These are phyloP conservation scores for Collybiopsis luxurians DNA, from an alignment of 768 basidiomycete species.

Conservation along the genomic window DNA sequence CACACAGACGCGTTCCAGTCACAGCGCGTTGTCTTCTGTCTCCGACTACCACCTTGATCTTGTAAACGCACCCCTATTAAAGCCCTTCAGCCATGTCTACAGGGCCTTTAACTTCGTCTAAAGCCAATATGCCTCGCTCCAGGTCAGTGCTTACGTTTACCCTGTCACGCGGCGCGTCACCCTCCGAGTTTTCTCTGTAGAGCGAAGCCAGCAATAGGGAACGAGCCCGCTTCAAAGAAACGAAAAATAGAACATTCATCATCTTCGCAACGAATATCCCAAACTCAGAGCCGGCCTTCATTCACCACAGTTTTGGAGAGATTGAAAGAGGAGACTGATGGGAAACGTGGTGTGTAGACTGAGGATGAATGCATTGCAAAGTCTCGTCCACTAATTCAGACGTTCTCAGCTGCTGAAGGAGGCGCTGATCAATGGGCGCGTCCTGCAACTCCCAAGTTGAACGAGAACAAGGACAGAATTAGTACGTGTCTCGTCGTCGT, in stretches of 20 bases:
- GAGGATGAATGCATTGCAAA: conserved; percentile 41
- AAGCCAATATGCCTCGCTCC: conserved; percentile 3
- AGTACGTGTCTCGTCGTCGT: conserved; percentile 39
- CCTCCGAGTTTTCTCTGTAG: conserved; percentile 13
- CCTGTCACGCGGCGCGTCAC: background rate
- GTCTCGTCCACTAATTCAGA: background rate
- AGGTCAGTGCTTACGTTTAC: background rate
- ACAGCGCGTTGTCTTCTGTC: background rate
- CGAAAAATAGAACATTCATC: conserved; percentile 44
- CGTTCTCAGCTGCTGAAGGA: conserved; percentile 61
- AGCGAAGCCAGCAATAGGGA: conserved; percentile 15
- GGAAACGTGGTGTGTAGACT: background rate
- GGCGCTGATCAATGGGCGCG: conserved; percentile 76
- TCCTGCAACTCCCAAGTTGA: conserved; percentile 51
- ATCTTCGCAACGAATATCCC: conserved; percentile 39
- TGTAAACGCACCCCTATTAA: background rate
- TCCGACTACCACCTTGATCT: background rate
- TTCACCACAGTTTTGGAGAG: conserved; percentile 66
- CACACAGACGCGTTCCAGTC: background rate
- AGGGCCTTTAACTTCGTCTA: background rate
- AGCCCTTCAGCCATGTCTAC: background rate
- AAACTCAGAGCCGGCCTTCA: conserved; percentile 40
- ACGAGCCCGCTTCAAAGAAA: conserved; percentile 49
- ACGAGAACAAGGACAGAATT: conserved; percentile 64
- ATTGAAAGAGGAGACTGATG: conserved; percentile 48